phyloP scores from a whole-genome alignment of 2,329 filamentous ascomycete species.

The Davidsoniella australis region DNA sequence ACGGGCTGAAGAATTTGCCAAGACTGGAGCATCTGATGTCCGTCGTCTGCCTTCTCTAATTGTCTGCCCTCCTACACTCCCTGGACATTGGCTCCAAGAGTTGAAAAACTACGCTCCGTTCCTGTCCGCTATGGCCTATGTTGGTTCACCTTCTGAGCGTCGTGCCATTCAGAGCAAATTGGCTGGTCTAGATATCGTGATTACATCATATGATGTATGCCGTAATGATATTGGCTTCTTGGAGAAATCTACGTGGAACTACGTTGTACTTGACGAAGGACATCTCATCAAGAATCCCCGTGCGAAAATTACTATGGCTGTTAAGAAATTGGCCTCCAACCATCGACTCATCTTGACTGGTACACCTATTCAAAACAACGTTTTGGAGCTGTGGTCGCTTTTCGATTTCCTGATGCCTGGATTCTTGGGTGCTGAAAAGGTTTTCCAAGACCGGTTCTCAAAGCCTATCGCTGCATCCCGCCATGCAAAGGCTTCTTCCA shows the following conservation, averaged over 20 bases:
- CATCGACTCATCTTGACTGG: slow-evolving; percentile 92
- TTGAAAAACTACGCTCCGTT: slow-evolving; percentile 93
- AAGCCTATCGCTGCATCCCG: slow-evolving; percentile 90
- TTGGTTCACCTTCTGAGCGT: slow-evolving; percentile 72
- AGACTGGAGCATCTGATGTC: slow-evolving; percentile 61
- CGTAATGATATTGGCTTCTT: slow-evolving; percentile 86
- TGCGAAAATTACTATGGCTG: slow-evolving; percentile 84
- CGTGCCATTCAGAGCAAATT: slow-evolving; percentile 52
- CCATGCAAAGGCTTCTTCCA: slow-evolving; percentile 92
- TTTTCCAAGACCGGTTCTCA: slow-evolving; percentile 89
- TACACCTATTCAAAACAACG: slow-evolving; percentile 95
- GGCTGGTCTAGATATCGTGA: slow-evolving; percentile 71
- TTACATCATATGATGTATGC: slow-evolving; percentile 96
- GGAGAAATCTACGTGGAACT: slow-evolving; percentile 80
- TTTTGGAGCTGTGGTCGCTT: slow-evolving; percentile 89
- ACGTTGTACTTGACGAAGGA: slow-evolving; percentile 90
- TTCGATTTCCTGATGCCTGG: slow-evolving; percentile 99
- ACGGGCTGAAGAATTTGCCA: slow-evolving; percentile 75
- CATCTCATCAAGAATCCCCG: slow-evolving; percentile 98
- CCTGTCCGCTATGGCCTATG: slow-evolving; percentile 74
- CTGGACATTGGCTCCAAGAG: slow-evolving; percentile 97
- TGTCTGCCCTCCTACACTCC: slow-evolving; percentile 87
- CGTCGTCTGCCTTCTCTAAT: slow-evolving; percentile 78
- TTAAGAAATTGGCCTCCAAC: slow-evolving; percentile 79
- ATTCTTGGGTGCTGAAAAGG: slow-evolving; percentile 83